A percentile compares a stretch with the other conserved stretches of the same genome.
Evolutionary conservation across 805 yeast genomes (phyloP).

Genomic region (Grigorovia transvaalensis): DNA sequence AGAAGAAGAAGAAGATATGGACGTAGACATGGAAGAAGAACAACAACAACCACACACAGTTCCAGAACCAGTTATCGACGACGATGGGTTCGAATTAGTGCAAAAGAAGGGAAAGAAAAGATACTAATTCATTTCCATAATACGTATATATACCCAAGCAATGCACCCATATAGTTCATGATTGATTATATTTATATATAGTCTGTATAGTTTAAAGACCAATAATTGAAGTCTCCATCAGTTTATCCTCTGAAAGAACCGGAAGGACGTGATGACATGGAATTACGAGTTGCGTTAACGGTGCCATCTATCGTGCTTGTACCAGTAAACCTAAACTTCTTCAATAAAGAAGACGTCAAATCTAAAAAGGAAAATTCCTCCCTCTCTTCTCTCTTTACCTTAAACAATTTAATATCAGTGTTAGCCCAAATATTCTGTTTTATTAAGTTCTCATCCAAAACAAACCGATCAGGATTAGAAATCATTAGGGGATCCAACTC

Average conservation of each 20-base stretch:
- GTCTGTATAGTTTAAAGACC: background rate
- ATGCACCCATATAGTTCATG: no score
- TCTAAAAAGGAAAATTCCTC: constrained; percentile 34
- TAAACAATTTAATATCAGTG: constrained; percentile 42
- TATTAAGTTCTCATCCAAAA: constrained; percentile 24
- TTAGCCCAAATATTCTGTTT: constrained; percentile 43
- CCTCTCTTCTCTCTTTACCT: constrained; percentile 32
- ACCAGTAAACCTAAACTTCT: constrained; percentile 28
- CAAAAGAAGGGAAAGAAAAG: constrained; percentile 57
- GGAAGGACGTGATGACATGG: background rate
- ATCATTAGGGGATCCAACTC: constrained; percentile 8
- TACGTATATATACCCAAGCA: no score
- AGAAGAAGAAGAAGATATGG: constrained; percentile 33
- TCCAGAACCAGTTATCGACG: constrained; percentile 64
- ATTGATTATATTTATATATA: background rate
- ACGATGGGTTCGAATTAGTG: constrained; percentile 89
- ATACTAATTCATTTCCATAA: constrained; percentile 6
- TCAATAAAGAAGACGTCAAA: constrained; percentile 31
- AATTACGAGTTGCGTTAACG: background rate
- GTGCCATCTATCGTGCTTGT: background rate
- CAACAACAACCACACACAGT: background rate
- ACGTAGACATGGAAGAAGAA: constrained; percentile 27
- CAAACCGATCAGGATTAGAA: constrained; percentile 12
- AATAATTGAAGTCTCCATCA: background rate
- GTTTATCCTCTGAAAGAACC: background rate